Conservation (phyloP, 2,329 filamentous ascomycete genomes). For the Diaporthe vexans region DNA sequence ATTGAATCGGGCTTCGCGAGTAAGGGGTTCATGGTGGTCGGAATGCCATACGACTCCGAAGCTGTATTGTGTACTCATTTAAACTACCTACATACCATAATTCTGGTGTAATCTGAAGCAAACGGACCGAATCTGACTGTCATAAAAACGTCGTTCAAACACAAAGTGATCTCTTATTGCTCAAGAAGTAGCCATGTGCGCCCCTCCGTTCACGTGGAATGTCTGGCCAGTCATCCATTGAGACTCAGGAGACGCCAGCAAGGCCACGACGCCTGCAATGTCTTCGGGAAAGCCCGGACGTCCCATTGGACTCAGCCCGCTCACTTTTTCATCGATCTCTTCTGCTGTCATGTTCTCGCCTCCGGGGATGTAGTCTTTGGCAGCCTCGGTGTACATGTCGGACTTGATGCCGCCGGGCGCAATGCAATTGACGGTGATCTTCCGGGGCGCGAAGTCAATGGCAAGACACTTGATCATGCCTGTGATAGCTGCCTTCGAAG, state of each 20-base stretch:
- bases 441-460: constrained; percentile 38
- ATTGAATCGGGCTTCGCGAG: too few relatives aligned
- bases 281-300: constrained; percentile 39
- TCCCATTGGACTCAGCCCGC: constrained; percentile 31
- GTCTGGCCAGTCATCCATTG: constrained; percentile 44
- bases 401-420: constrained; percentile 42
- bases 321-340: constrained; percentile 36
- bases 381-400: constrained; percentile 38
- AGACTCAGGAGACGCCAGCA: constrained; percentile 50
- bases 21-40: too few relatives aligned
- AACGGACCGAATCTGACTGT: too few relatives aligned
- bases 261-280: constrained; percentile 54
- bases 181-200: constrained; percentile 39
- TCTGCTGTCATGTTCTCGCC: constrained; percentile 33
- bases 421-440: constrained; percentile 45
- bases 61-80: too few relatives aligned
- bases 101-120: too few relatives aligned
- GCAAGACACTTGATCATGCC: constrained; percentile 33
- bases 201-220: constrained; percentile 42
- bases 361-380: constrained; percentile 39
- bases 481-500: constrained; percentile 32
- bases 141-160: too few relatives aligned
- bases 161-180: neutral
- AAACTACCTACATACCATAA: too few relatives aligned
- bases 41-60: too few relatives aligned